Base-by-base conservation (phyloP, 2,329 filamentous ascomycete species). In the Nigrospora oryzae region DNA sequence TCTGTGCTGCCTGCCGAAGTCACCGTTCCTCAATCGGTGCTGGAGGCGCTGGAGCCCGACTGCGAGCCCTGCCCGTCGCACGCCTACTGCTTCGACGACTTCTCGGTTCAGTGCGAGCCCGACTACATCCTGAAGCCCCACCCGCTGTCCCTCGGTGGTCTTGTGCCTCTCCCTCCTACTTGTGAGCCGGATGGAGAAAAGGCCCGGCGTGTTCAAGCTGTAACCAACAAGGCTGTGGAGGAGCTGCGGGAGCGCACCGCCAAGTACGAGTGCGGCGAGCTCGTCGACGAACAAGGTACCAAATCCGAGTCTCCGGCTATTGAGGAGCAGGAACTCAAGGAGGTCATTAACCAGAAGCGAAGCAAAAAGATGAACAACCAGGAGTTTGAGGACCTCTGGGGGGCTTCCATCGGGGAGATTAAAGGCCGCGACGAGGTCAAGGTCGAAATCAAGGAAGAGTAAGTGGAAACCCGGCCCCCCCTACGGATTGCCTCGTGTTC, bases 131-230 rank as follows among this genome's bases (percentile, higher is more conserved):
- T 93, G 34, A 85, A 86, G 57, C 79, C 82, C 1, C 91, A 97
- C 61, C 90, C 91, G 1, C 71, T 97, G 17, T 84, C 89, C 0
- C 62, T 96, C 0, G 82, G 83, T 40, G 90, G 93, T 0, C 59
- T 94, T 4, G 59, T 97, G 5, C 93, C 93, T 8, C 69, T 98
- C 10, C 82, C 90, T 6, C 91, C 94, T 2, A 90, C 88, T 5
- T 98, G 93, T 63, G 91, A 96, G 65, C 86, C 93, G 0, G 94
- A 98, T 63, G 89, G 89, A 49, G 89, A 94, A 57, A 96, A 95
- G 63, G 88, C 85, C 8, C 81, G 88, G 35, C 84, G 86, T 15
- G 85, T 97, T 40, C 88, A 91, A 57, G 80, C 84, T 16, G 89
- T 98, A 14, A 89, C 90, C 8, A 84, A 97, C 60, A 86, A 84